These are phyloP conservation scores for Kitagawia praeruptora DNA, from an alignment of 129 eudicot species.

Conservation along the genomic window DNA sequence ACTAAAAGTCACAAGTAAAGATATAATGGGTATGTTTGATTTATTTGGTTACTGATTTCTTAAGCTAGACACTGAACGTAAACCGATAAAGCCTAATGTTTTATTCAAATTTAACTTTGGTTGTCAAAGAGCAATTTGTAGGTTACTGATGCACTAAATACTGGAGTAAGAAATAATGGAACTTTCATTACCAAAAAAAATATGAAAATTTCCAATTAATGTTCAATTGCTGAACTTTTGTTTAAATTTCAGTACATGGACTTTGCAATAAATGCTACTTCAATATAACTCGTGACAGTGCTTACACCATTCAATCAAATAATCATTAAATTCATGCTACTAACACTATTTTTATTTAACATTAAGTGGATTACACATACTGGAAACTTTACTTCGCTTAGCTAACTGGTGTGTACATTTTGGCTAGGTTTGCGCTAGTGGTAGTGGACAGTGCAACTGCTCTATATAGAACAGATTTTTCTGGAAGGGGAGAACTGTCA, in stretches of 20 bases:
- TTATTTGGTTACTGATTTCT: background rate
- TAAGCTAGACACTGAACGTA: background rate
- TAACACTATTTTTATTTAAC: background rate
- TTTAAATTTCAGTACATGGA: background rate
- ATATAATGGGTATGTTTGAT: background rate
- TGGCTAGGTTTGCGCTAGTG: constrained; percentile 77
- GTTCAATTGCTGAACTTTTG: background rate
- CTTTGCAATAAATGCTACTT: background rate
- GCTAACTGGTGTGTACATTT: background rate
- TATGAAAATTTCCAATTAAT: background rate
- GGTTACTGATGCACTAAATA: background rate
- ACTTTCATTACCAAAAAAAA: background rate
- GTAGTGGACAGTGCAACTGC: constrained; percentile 97
- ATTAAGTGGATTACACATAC: background rate
- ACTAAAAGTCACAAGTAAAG: too few relatives aligned
- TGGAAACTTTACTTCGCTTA: background rate
- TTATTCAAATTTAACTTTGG: background rate
- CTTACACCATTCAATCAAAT: background rate
- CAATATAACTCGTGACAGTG: background rate
- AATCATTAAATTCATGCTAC: background rate
- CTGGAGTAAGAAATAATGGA: too few relatives aligned
- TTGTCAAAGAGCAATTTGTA: background rate
- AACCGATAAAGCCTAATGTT: background rate
- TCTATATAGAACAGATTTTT: constrained; percentile 88
- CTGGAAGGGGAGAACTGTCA: constrained; percentile 92